Conservation (phyloP, 1,139 yeast species). For the Meyerozyma athensensis region DNA sequence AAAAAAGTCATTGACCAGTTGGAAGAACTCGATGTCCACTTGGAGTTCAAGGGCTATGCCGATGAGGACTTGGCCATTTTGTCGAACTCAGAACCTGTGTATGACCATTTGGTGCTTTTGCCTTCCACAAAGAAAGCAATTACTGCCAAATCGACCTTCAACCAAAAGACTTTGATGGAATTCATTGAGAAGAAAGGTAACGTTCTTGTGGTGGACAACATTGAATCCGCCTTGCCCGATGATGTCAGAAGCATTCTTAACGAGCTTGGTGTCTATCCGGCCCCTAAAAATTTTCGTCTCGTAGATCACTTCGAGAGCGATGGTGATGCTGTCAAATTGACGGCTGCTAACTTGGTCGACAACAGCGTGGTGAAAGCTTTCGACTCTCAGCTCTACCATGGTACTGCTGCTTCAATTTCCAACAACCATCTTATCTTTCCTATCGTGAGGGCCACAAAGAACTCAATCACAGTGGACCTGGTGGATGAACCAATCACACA, state of each 20-base stretch:
- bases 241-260: slow-evolving; percentile 63
- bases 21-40: slow-evolving; percentile 16
- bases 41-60: slow-evolving; percentile 23
- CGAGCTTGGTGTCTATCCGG: slow-evolving; percentile 79
- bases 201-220: slow-evolving; percentile 56
- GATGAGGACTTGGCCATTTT: slow-evolving; percentile 21
- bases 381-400: slow-evolving; percentile 21
- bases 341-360: slow-evolving; percentile 20
- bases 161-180: slow-evolving; percentile 32
- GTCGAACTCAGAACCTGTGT: slow-evolving; percentile 22
- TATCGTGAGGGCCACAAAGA: slow-evolving; percentile 59
- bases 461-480: slow-evolving; percentile 54
- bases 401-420: slow-evolving; percentile 37
- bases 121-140: slow-evolving; percentile 37
- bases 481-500: slow-evolving; percentile 30
- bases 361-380: slow-evolving; percentile 19
- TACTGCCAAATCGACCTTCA: slow-evolving; percentile 26
- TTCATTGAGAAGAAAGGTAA: slow-evolving; percentile 71
- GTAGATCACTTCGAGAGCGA: slow-evolving; percentile 59
- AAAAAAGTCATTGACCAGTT: slow-evolving; percentile 20
- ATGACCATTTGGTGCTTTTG: slow-evolving; percentile 31
- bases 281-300: slow-evolving; percentile 68
- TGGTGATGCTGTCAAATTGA: slow-evolving; percentile 22
- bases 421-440: slow-evolving; percentile 67
- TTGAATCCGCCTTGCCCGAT: slow-evolving; percentile 48